A percentile compares a stretch with the other conserved stretches of the same genome.
Evolutionary conservation across 139 green algal species (phyloP).

Genomic region (Coelastrella sp.): DNA sequence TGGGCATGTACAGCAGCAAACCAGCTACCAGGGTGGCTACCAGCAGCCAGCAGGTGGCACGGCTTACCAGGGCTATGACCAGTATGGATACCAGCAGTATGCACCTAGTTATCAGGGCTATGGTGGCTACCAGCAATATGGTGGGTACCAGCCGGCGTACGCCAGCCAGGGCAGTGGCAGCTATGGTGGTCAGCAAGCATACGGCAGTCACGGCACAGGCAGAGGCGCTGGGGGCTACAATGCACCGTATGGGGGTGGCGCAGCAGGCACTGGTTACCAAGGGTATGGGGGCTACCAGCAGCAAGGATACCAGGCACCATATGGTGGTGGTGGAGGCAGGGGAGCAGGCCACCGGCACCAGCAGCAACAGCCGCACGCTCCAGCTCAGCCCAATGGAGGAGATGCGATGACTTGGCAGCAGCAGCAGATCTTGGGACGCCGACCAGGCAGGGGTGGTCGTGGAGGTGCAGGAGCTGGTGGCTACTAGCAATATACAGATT

Average conservation of each 20-base stretch:
- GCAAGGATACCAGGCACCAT: neutral
- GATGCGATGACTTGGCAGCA: slow-evolving; percentile 39
- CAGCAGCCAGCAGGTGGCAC: neutral
- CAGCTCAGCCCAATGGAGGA: neutral
- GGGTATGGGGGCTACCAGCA: neutral
- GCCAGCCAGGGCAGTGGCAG: neutral
- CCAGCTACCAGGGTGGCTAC: neutral
- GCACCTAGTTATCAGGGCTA: neutral
- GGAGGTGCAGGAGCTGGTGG: neutral
- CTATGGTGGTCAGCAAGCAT: slow-evolving; percentile 17
- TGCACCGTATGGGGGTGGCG: neutral
- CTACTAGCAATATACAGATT: neutral
- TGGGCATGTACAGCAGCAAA: neutral
- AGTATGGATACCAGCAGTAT: slow-evolving; percentile 30
- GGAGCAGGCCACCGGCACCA: neutral
- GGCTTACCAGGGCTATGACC: neutral
- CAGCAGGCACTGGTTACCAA: neutral
- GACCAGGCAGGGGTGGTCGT: neutral
- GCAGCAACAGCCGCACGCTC: neutral
- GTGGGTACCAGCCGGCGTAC: neutral
- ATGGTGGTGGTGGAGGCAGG: neutral
- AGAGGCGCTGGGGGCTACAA: neutral
- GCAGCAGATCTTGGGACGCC: slow-evolving; percentile 35
- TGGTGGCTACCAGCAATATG: slow-evolving; percentile 25
- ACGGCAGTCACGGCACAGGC: neutral